Evolutionary conservation across 2,329 filamentous ascomycete species (phyloP).

Genomic region (Cladosporium sp.): DNA sequence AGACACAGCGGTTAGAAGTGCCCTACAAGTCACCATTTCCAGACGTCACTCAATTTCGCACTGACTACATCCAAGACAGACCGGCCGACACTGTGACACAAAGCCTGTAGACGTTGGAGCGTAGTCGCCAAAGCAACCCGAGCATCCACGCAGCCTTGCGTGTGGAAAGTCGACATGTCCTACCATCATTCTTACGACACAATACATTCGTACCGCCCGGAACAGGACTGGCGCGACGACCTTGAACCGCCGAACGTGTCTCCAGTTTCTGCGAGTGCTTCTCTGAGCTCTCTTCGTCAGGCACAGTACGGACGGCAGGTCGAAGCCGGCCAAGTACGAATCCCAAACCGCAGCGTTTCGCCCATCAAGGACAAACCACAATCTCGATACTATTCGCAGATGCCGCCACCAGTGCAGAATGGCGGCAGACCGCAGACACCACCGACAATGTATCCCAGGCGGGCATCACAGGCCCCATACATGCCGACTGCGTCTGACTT

Average conservation of each 20-base stretch:
- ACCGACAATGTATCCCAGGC: neutral
- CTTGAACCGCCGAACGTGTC: neutral
- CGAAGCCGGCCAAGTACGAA: constrained; percentile 2
- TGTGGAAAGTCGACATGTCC: constrained; percentile 3
- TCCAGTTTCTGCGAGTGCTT: constrained; percentile 4
- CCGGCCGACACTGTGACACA: neutral
- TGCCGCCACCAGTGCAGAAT: constrained; percentile 1
- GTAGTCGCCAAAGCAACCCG: constrained; percentile 14
- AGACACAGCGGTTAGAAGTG: neutral
- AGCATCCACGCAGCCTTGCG: neutral
- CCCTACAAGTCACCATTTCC: neutral
- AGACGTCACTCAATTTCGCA: neutral
- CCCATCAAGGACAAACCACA: constrained; percentile 6
- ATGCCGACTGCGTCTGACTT: constrained; percentile 18
- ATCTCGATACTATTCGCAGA: constrained; percentile 1
- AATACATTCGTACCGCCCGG: neutral
- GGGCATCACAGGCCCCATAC: neutral
- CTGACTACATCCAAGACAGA: neutral
- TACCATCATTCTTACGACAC: constrained; percentile 9
- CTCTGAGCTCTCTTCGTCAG: constrained; percentile 5
- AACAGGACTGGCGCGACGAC: constrained; percentile 8
- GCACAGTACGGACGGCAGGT: constrained; percentile 12
- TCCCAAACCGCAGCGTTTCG: constrained; percentile 13
- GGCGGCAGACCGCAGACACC: constrained; percentile 5
- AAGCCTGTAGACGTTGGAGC: neutral